These are phyloP conservation scores for Misopates orontium DNA, from an alignment of 257 asterid genomes.

Conservation along the genomic window DNA sequence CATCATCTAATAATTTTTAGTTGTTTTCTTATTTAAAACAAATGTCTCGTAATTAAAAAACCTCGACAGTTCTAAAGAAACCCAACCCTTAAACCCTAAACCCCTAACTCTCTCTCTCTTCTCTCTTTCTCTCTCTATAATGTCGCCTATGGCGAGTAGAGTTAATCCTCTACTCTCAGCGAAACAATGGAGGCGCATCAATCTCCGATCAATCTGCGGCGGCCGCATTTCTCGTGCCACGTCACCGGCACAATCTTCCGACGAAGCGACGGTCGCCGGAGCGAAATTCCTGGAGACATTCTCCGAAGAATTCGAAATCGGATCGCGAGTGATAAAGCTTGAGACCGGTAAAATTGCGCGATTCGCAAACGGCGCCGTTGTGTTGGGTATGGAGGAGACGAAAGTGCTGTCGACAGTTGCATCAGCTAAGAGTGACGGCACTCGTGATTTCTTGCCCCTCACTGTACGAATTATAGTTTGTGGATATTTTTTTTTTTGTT, in stretches of 20 bases:
- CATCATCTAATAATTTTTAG: too few relatives aligned
- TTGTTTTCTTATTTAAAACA: too few relatives aligned
- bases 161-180: slow-evolving; percentile 65
- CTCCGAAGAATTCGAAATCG: slow-evolving; percentile 79
- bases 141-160: slow-evolving; percentile 65
- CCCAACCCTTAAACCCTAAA: slow-evolving; percentile 23
- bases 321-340: slow-evolving; percentile 55
- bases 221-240: slow-evolving; percentile 59
- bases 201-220: slow-evolving; percentile 59
- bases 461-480: slow-evolving; percentile 51
- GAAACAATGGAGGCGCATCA: slow-evolving; percentile 62
- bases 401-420: slow-evolving; percentile 83
- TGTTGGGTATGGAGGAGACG: slow-evolving; percentile 86
- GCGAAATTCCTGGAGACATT: slow-evolving; percentile 72
- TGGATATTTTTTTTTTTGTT: background rate
- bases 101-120: slow-evolving; percentile 1
- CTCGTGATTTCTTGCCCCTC: slow-evolving; percentile 86
- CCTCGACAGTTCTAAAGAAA: background rate
- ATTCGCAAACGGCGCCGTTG: slow-evolving; percentile 85
- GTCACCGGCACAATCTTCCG: slow-evolving; percentile 36
- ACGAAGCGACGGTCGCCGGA: slow-evolving; percentile 44
- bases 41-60: too few relatives aligned
- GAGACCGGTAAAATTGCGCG: slow-evolving; percentile 93
- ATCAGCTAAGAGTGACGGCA: slow-evolving; percentile 73
- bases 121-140: slow-evolving; percentile 17